These are phyloP conservation scores for Nitzschia palea DNA, from an alignment of 108 stramenopile species.

Conservation along the genomic window DNA sequence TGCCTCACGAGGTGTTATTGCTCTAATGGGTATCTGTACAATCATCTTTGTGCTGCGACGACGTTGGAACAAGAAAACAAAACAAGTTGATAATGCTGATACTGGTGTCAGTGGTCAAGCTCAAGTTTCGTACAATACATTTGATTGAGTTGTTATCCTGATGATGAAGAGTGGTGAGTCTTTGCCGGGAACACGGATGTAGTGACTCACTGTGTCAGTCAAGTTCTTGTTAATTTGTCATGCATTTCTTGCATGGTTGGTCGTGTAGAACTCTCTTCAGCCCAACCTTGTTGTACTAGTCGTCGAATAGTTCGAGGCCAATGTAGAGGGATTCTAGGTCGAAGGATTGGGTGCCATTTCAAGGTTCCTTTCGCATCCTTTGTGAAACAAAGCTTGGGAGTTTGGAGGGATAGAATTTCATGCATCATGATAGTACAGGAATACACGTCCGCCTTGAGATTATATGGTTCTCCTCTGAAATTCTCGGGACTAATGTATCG, in stretches of 20 bases:
- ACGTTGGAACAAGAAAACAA: too few relatives aligned
- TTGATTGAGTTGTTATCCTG: background rate
- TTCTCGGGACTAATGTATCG: constrained; percentile 58
- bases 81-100: too few relatives aligned
- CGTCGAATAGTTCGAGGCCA: background rate
- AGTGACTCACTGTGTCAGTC: background rate
- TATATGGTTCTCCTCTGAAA: constrained; percentile 32
- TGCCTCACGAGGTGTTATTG: too few relatives aligned
- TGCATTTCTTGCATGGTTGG: constrained; percentile 19
- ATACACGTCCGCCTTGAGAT: constrained; percentile 47
- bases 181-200: background rate
- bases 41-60: too few relatives aligned
- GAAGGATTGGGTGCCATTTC: background rate
- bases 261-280: background rate
- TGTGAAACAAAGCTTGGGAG: background rate
- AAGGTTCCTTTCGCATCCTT: background rate
- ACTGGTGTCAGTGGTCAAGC: too few relatives aligned
- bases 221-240: background rate
- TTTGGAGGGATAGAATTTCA: constrained; percentile 38
- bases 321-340: constrained; percentile 1
- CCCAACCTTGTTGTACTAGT: constrained; percentile 10
- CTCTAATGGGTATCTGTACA: too few relatives aligned
- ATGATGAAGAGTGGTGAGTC: too few relatives aligned
- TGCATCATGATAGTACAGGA: constrained; percentile 42
- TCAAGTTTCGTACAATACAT: constrained; percentile 2